Conservation (phyloP, 768 basidiomycete species). For the Kwoniella sp. region DNA sequence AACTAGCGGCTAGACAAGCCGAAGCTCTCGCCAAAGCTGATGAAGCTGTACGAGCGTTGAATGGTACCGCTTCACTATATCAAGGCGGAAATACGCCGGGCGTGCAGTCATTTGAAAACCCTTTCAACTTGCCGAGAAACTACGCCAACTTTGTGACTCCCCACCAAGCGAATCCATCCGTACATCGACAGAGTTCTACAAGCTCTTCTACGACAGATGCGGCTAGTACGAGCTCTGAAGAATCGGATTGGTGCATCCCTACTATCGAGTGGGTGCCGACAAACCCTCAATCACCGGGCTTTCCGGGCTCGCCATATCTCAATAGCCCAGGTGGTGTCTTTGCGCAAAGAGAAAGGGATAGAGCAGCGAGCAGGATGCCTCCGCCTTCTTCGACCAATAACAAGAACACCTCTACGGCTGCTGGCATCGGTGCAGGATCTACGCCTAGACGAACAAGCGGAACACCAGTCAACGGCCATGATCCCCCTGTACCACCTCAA, state of each 20-base stretch:
- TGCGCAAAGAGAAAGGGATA: slow-evolving; percentile 6
- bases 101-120: slow-evolving; percentile 4
- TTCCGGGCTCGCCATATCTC: slow-evolving; percentile 14
- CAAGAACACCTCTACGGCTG: neutral
- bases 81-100: slow-evolving; percentile 24
- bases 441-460: slow-evolving; percentile 20
- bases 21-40: slow-evolving; percentile 45
- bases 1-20: slow-evolving; percentile 32
- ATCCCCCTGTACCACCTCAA: slow-evolving; percentile 4
- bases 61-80: slow-evolving; percentile 43
- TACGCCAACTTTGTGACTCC: slow-evolving; percentile 38
- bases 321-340: slow-evolving; percentile 11
- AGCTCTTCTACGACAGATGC: slow-evolving; percentile 39
- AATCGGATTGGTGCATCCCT: slow-evolving; percentile 48
- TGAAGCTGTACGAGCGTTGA: slow-evolving; percentile 42
- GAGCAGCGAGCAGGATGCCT: slow-evolving; percentile 33
- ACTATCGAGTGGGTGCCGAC: slow-evolving; percentile 46
- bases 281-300: slow-evolving; percentile 11
- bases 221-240: slow-evolving; percentile 43
- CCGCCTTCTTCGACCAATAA: slow-evolving; percentile 28
- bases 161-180: slow-evolving; percentile 17
- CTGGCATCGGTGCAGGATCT: neutral
- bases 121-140: slow-evolving; percentile 29
- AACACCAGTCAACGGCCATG: neutral
- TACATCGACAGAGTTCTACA: slow-evolving; percentile 42